phyloP scores from a whole-genome alignment of 345 rosid genomes.

The Camelina neglecta region DNA sequence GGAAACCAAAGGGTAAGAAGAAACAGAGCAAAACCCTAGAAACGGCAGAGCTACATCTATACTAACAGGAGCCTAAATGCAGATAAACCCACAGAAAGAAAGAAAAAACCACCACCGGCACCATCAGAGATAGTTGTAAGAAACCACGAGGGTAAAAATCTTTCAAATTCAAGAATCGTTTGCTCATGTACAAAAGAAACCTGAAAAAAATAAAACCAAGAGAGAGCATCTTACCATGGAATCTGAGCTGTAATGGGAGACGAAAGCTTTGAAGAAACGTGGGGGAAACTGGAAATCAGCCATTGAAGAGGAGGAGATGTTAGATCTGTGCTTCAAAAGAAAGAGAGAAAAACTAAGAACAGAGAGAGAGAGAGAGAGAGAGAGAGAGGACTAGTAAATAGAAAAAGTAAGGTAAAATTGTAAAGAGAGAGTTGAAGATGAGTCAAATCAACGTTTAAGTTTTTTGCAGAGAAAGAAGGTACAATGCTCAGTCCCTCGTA shows the following conservation, averaged over 20 bases:
- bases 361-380: not conserved
- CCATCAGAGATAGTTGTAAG: not conserved
- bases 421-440: not conserved
- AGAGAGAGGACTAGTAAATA: not conserved
- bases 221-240: not conserved
- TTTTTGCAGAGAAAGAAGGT: not conserved
- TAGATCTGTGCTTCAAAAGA: not conserved
- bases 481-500: not conserved
- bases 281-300: not conserved
- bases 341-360: not conserved
- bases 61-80: not conserved
- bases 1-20: not conserved
- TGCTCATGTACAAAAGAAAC: not conserved
- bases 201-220: not conserved
- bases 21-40: not conserved
- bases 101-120: not conserved
- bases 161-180: not conserved
- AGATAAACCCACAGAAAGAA: not conserved
- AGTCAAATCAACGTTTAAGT: not conserved
- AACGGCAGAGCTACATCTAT: not conserved
- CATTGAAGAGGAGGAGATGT: conserved; percentile 17
- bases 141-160: not conserved
- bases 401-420: not conserved
- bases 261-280: conserved; percentile 8
- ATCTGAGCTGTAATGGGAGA: conserved; percentile 20